phyloP scores from a whole-genome alignment of 345 rosid genomes.

The Eutrema japonicum region DNA sequence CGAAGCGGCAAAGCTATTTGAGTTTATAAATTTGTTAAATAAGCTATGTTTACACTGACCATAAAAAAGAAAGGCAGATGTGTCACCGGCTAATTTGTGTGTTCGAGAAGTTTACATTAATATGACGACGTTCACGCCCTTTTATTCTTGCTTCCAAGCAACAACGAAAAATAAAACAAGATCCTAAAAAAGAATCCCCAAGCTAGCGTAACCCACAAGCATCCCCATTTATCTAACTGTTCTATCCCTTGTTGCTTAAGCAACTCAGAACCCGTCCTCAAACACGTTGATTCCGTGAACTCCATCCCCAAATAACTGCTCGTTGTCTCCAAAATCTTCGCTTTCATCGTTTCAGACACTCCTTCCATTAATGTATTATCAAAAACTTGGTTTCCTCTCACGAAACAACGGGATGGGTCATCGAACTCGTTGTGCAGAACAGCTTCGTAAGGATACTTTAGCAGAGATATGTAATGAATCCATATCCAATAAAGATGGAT shows the following conservation, averaged over 20 bases:
- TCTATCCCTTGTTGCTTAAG: slow-evolving; percentile 66
- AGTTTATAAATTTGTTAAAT: background rate
- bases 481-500: slow-evolving; percentile 77
- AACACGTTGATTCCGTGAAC: slow-evolving; percentile 65
- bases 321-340: slow-evolving; percentile 55
- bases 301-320: slow-evolving; percentile 55
- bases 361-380: slow-evolving; percentile 63
- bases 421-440: slow-evolving; percentile 68
- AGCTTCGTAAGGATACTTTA: slow-evolving; percentile 78
- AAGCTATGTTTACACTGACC: slow-evolving; percentile 2
- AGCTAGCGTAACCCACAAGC: slow-evolving; percentile 85
- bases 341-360: slow-evolving; percentile 48
- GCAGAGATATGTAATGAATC: slow-evolving; percentile 86
- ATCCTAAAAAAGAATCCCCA: slow-evolving; percentile 91
- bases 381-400: slow-evolving; percentile 70
- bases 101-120: background rate
- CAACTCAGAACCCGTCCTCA: slow-evolving; percentile 66
- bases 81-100: background rate
- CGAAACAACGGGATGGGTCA: slow-evolving; percentile 62
- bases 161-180: slow-evolving; percentile 68
- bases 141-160: slow-evolving; percentile 86
- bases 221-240: slow-evolving; percentile 75
- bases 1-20: background rate
- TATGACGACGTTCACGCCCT: slow-evolving; percentile 49
- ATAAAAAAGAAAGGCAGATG: background rate